A percentile compares a stretch with the other conserved stretches of the same genome.
Conservation (phyloP, 164 flowering plant species). For the Buxus sempervirens region DNA sequence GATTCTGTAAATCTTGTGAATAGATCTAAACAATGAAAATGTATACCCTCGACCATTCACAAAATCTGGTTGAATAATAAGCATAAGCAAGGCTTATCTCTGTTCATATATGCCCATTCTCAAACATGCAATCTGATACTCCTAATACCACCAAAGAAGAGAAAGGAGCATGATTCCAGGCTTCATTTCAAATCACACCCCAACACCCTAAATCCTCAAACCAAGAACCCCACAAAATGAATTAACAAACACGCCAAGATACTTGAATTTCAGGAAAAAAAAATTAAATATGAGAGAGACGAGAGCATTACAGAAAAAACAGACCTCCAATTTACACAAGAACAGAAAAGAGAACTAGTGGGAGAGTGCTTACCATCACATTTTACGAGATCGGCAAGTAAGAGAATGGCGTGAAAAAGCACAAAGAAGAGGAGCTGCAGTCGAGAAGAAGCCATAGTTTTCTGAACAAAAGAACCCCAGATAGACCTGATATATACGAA, state of each 20-base stretch:
- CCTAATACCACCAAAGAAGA: neutral
- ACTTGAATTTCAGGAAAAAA: neutral
- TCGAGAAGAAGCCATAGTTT: constrained; percentile 28
- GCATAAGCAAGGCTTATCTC: neutral
- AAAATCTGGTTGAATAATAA: neutral
- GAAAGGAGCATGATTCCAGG: neutral
- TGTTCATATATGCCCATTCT: neutral
- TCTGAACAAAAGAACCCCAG: neutral
- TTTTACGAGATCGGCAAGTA: constrained; percentile 22
- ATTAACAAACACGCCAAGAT: constrained; percentile 1
- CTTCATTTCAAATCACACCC: no score
- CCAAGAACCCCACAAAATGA: no score
- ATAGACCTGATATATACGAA: no score
- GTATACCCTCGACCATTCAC: neutral
- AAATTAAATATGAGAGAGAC: neutral
- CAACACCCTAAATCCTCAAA: no score
- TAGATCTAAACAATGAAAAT: neutral
- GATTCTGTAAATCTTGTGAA: neutral
- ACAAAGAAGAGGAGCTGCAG: constrained; percentile 21
- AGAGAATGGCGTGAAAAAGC: constrained; percentile 28
- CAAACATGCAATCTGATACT: no score
- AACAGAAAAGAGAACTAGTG: neutral
- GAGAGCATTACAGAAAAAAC: neutral
- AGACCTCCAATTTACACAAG: constrained; percentile 2
- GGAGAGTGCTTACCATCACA: constrained; percentile 29